Evolutionary conservation across 108 stramenopile species (phyloP).

Genomic region (Schizochytrium sp.): DNA sequence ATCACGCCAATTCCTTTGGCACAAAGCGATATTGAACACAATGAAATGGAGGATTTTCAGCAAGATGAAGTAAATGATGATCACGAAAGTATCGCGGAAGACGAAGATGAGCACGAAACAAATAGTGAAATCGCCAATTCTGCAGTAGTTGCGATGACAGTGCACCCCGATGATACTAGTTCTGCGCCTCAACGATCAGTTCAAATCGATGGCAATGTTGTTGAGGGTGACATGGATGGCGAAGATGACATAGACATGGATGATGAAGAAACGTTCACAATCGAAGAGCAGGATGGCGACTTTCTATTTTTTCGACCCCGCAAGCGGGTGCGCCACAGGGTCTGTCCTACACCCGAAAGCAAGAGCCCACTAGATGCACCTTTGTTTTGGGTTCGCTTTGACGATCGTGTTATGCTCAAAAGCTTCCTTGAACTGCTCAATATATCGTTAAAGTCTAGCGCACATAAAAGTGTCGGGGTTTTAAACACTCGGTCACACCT

Average conservation of each 20-base stretch:
- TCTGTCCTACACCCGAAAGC: background rate
- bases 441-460: background rate
- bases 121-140: no score
- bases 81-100: no score
- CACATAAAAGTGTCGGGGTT: constrained; percentile 10
- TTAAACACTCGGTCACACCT: background rate
- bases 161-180: no score
- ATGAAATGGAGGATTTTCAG: no score
- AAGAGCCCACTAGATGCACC: background rate
- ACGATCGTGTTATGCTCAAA: constrained; percentile 42
- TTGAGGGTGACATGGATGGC: background rate
- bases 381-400: constrained; percentile 49
- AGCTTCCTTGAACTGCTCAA: constrained; percentile 25
- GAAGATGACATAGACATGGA: background rate
- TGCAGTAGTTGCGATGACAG: no score
- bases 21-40: no score
- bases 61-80: no score
- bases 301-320: constrained; percentile 16
- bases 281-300: constrained; percentile 6
- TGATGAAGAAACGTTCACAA: background rate
- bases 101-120: no score
- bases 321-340: background rate
- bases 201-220: background rate
- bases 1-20: no score
- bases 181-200: background rate